Conservation (phyloP, 2,329 filamentous ascomycete species). For the Scopulariopsis brevicaulis region DNA sequence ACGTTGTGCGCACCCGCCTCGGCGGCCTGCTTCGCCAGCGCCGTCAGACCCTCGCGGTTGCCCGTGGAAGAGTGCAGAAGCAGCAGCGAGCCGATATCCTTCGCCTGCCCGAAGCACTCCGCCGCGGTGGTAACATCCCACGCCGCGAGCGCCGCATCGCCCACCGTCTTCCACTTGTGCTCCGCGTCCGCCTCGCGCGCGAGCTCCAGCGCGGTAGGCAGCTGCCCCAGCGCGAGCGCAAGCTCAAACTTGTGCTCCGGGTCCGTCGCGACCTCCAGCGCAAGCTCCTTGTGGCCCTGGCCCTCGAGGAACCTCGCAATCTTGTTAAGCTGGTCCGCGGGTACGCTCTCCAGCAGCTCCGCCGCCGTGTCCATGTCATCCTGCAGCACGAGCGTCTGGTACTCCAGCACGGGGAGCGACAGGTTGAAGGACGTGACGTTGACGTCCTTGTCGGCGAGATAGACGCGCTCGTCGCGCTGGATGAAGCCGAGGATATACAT, state of each 20-base stretch:
- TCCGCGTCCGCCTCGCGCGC: conserved; percentile 77
- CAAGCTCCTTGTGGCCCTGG: conserved; percentile 92
- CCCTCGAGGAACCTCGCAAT: conserved; percentile 95
- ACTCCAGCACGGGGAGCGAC: conserved; percentile 87
- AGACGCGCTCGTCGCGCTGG: conserved; percentile 87
- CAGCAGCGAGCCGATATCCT: conserved; percentile 80
- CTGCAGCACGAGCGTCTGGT: conserved; percentile 89
- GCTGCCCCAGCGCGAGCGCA: conserved; percentile 68
- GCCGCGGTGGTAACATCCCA: conserved; percentile 87
- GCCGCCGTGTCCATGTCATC: conserved; percentile 87
- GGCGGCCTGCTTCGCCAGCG: conserved; percentile 64
- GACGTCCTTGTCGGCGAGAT: conserved; percentile 93
- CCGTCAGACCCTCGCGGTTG: conserved; percentile 61
- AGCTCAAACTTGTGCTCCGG: conserved; percentile 95
- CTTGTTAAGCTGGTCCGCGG: conserved; percentile 92
- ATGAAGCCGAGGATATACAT: conserved; percentile 96
- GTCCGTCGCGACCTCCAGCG: conserved; percentile 88
- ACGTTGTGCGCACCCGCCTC: conserved; percentile 79
- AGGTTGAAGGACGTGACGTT: conserved; percentile 81
- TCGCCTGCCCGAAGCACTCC: conserved; percentile 85
- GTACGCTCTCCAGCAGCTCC: conserved; percentile 74
- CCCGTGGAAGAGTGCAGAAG: conserved; percentile 81
- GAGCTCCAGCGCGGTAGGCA: conserved; percentile 76
- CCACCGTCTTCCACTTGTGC: conserved; percentile 97
- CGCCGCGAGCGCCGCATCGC: conserved; percentile 73